Percentiles rank a stretch among this genome's conserved stretches.
These are phyloP conservation scores for Pyrrhoderma noxium DNA, from an alignment of 1,284 basidiomycete species.

Conservation along the genomic window DNA sequence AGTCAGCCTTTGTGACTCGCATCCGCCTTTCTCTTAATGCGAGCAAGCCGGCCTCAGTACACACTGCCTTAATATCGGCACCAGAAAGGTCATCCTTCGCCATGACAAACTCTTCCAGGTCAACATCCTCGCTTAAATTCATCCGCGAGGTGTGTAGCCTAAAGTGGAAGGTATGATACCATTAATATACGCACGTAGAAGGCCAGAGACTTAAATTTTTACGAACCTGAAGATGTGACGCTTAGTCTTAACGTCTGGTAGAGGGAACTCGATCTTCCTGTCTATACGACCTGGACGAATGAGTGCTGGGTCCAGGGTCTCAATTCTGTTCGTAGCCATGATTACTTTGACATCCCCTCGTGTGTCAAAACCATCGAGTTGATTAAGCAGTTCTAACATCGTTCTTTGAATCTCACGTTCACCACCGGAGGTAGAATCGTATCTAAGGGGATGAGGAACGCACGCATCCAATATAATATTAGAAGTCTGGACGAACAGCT, in stretches of 20 bases:
- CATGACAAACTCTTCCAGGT: slow-evolving; percentile 93
- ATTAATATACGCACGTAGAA: background rate
- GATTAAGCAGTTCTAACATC: slow-evolving; percentile 97
- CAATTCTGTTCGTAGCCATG: slow-evolving; percentile 91
- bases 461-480: slow-evolving; percentile 28
- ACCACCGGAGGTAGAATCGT: slow-evolving; percentile 95
- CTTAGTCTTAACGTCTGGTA: slow-evolving; percentile 94
- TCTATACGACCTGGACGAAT: slow-evolving; percentile 98
- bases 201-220: background rate
- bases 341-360: slow-evolving; percentile 98
- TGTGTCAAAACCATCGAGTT: slow-evolving; percentile 99
- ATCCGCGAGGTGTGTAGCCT: slow-evolving; percentile 94
- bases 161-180: background rate
- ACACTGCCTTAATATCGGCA: slow-evolving; percentile 97
- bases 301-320: slow-evolving; percentile 92
- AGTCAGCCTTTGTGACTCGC: slow-evolving; percentile 92
- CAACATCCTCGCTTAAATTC: slow-evolving; percentile 89
- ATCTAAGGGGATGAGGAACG: slow-evolving; percentile 35
- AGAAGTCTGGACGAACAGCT: background rate
- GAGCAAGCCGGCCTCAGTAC: slow-evolving; percentile 93
- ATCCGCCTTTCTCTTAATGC: slow-evolving; percentile 94
- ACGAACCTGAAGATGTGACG: slow-evolving; percentile 91
- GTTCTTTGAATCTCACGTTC: slow-evolving; percentile 99
- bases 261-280: slow-evolving; percentile 94
- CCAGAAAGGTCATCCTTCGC: slow-evolving; percentile 96